These are phyloP conservation scores for Rhodosporidiobolus odoratus DNA, from an alignment of 768 basidiomycete genomes.

Conservation along the genomic window DNA sequence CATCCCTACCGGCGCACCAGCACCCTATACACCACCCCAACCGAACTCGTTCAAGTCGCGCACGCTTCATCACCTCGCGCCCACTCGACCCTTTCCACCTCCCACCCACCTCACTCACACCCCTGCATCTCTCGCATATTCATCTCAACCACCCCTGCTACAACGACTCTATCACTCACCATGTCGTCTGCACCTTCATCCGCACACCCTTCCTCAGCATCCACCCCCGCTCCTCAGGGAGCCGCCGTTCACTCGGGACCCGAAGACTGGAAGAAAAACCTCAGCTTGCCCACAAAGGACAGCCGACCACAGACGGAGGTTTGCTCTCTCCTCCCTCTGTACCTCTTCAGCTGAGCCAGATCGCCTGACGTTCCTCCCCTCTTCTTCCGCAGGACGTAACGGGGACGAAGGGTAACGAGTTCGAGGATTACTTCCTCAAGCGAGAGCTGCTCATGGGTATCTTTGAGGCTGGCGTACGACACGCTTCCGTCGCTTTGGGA, in stretches of 20 bases:
- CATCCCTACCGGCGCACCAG: neutral
- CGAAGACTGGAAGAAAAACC: slow-evolving; percentile 39
- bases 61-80: neutral
- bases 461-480: slow-evolving; percentile 78
- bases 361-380: neutral
- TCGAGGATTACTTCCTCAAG: slow-evolving; percentile 59
- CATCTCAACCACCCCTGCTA: neutral
- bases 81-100: neutral
- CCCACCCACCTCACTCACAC: neutral
- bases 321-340: slow-evolving; percentile 13
- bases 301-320: slow-evolving; percentile 85
- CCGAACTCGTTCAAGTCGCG: neutral
- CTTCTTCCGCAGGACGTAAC: slow-evolving; percentile 64
- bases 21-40: neutral
- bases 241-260: neutral
- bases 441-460: slow-evolving; percentile 96
- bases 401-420: slow-evolving; percentile 85
- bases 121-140: neutral
- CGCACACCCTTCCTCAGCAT: neutral
- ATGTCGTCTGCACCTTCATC: slow-evolving; percentile 5
- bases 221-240: neutral
- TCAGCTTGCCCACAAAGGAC: slow-evolving; percentile 53
- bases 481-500: neutral
- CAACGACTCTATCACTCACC: neutral
- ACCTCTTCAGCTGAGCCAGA: neutral